Evolutionary conservation across 169 alveolate species (phyloP).

Genomic region (Plasmodium malariae): DNA sequence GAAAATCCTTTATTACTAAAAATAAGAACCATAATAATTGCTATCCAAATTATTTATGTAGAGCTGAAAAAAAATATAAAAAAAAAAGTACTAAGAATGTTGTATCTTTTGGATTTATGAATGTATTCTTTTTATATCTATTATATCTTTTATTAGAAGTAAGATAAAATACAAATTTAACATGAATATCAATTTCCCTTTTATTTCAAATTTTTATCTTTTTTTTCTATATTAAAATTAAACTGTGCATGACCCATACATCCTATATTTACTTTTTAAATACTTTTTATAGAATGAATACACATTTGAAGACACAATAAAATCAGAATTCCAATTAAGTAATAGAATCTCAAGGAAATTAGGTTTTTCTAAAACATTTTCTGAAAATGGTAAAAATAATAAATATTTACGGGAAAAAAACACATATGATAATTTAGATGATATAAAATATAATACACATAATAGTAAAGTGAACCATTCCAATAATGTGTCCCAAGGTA

Average conservation of each 20-base stretch:
- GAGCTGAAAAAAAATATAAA: background rate
- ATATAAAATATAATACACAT: too few relatives aligned
- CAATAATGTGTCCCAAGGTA: too few relatives aligned
- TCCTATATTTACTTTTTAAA: background rate
- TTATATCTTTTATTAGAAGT: slow-evolving; percentile 11
- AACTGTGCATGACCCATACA: background rate
- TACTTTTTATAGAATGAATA: slow-evolving; percentile 8
- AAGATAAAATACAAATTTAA: background rate
- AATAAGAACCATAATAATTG: background rate
- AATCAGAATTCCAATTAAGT: background rate
- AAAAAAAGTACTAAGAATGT: slow-evolving; percentile 1
- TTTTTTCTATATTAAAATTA: background rate
- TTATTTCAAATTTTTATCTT: background rate
- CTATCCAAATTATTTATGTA: background rate
- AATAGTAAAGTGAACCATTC: too few relatives aligned
- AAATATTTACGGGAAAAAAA: background rate
- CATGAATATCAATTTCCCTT: background rate
- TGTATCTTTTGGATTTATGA: background rate
- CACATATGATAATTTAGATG: too few relatives aligned
- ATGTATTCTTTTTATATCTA: slow-evolving; percentile 1
- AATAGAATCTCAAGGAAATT: background rate
- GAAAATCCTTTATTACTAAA: background rate
- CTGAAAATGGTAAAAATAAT: background rate
- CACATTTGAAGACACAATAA: slow-evolving; percentile 3
- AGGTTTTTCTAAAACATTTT: background rate